phyloP scores from a whole-genome alignment of 2,329 filamentous ascomycete species.

The Aureobasidium musti region DNA sequence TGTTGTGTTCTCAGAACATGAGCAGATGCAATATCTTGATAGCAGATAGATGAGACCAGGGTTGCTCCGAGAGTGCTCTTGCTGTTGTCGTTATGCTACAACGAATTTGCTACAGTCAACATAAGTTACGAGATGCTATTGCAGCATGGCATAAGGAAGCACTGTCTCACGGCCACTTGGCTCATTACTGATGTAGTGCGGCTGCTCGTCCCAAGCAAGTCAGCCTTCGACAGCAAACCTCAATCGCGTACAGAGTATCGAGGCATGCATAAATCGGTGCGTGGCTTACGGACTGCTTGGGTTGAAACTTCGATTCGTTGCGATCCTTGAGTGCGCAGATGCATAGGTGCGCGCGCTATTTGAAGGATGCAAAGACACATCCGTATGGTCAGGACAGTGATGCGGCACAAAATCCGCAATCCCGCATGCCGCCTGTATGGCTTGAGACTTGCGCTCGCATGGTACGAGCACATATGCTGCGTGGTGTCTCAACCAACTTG shows the following conservation, averaged over 20 bases:
- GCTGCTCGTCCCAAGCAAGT: background rate
- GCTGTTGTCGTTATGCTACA: background rate
- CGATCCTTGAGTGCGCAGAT: background rate
- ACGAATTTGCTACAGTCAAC: background rate
- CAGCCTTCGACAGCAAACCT: background rate
- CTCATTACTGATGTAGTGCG: background rate
- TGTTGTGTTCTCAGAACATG: background rate
- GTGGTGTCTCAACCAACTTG: background rate
- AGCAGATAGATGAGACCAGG: background rate
- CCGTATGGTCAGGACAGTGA: background rate
- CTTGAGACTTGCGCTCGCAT: background rate
- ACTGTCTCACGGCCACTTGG: background rate
- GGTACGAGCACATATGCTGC: background rate
- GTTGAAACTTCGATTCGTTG: background rate
- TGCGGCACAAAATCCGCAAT: slow-evolving; percentile 6
- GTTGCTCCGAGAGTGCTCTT: background rate
- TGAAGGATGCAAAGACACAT: background rate
- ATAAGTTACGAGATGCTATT: background rate
- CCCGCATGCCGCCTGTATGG: background rate
- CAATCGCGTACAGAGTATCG: background rate
- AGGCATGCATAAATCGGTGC: background rate
- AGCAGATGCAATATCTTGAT: background rate
- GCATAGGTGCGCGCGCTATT: background rate
- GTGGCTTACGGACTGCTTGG: background rate
- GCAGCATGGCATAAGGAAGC: background rate